Base-by-base conservation (phyloP, 179 eudicot genomes). In the Beta lomatogona region DNA sequence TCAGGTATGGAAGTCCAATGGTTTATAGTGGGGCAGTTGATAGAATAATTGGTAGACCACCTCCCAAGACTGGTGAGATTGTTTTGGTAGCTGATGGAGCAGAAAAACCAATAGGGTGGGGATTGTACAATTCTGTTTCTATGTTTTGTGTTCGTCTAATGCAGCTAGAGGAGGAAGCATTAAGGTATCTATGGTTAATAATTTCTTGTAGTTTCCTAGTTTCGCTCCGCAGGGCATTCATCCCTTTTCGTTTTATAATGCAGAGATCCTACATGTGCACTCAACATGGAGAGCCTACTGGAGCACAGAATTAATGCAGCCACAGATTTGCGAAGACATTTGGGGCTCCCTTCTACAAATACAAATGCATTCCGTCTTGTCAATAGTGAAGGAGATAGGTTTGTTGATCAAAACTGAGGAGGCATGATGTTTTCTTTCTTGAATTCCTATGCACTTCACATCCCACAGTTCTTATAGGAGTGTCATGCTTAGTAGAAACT, bases 301-400 rank as follows among this genome's bases (percentile, higher is more conserved):
- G 87, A 91, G 85, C 80, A 66, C 63, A 91, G 98, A 86, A 90
- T 95, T 61, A 71, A 80, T 16, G 89, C 85, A 25, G 97, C 98
- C 58, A 77, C 85, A 82, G 86, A 85, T 12, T 82, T 95, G 82
- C 88, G 98, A 60, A 90, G 82, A 83, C 86, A 73, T 54, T 83
- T 95, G 82, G 93, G 92, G 75, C 90, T 95, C 79, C 97, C 98
- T 79, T 93, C 97, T 63, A 54, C 78, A 15, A 50, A 55, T 68
- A 93, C 97, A 75, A 91, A 91, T 86, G 97, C 98, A 46, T 95
- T 92, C 79, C 98, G 98, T 86, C 97, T 95, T 69, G 87, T 95
- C 80, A 95, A 95, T 78, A 95, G 98, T 82, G 97, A 95, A 92
- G 98, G 97, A 85, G 98, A 95, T 86, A 86, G 96, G 98, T 93